phyloP scores from a whole-genome alignment of 2,329 filamentous ascomycete genomes.

The Zasmidium citrigriseum region DNA sequence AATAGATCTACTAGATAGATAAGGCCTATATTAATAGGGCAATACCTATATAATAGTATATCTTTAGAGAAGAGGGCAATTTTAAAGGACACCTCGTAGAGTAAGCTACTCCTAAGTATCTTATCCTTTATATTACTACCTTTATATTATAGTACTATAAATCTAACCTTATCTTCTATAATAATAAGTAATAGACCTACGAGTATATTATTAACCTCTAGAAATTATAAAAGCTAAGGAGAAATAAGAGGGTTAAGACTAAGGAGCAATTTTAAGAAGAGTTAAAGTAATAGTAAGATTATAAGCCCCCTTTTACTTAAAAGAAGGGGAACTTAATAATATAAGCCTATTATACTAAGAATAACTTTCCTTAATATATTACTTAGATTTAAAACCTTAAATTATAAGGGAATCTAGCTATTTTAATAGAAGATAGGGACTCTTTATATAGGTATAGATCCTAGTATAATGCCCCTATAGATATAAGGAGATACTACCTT shows the following conservation, averaged over 20 bases:
- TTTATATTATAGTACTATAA: not conserved
- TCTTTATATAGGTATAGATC: slow-evolving; percentile 2
- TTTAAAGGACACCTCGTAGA: not conserved
- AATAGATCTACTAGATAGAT: slow-evolving; percentile 5
- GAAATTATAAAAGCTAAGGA: too few relatives aligned
- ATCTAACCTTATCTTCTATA: too few relatives aligned
- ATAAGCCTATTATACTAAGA: too few relatives aligned
- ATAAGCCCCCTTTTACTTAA: not conserved
- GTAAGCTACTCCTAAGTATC: not conserved
- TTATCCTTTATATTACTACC: not conserved
- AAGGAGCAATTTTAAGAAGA: not conserved
- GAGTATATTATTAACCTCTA: too few relatives aligned
- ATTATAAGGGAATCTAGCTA: not conserved
- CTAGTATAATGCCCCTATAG: not conserved
- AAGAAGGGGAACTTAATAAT: not conserved
- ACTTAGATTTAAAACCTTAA: not conserved
- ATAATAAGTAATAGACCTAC: not conserved
- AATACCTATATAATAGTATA: not conserved
- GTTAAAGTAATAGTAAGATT: not conserved
- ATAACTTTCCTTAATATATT: not conserved
- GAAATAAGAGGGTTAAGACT: too few relatives aligned
- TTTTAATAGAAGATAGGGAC: slow-evolving; percentile 5
- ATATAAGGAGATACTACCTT: not conserved
- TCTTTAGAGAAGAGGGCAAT: too few relatives aligned
- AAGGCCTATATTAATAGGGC: slow-evolving; percentile 4